Base-by-base conservation (phyloP, 352 stramenopile species). In the Phytophthora cactorum region DNA sequence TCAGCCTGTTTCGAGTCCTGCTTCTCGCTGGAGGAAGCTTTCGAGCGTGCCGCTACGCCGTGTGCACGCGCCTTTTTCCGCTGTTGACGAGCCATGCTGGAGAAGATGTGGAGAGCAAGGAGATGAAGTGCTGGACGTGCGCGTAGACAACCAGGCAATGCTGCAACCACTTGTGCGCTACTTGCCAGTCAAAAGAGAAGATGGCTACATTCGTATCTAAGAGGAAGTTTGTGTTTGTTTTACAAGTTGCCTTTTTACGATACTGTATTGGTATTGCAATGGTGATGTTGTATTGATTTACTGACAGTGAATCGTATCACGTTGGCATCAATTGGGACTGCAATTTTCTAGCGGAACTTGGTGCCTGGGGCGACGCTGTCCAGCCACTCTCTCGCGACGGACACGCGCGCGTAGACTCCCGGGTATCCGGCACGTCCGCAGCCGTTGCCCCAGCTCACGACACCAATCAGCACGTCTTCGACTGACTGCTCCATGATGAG, bases 41-140 rank as follows among this genome's bases (percentile, higher is more conserved):
- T 73, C 10, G 82, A 78, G 65, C 78, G 71, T 51, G 85, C 81
- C 0, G 82, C 85, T 1, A 81, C 68, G 32, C 72, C 76, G 64
- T 90, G 85, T 17, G 74, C 43, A 60, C 82, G 84, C 55, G 75
- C 67, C 49, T 91, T 91, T 49, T 88, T 90, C 39, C 79, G 81
- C 25, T 81, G 70, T 47, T 79, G 58, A 49, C 85, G 82, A 32
- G 69, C 81, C 84, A 92, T 92, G 10, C 1, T 52, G 32, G 1
- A 11, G 6, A 10, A 8, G 10, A 9, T 36, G 4, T 9, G 22
- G 41, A 50, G 15, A 27, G 5, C 1, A 8, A 52, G n/a, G 34
- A 25, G 32, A 31, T 8, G 17, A 31, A 10, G 17, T 46, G 46
- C 25, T 43, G 47, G 27, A 53, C 5, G 22, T 43, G n/a, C 29